phyloP scores from a whole-genome alignment of 2,329 filamentous ascomycete genomes.

The Aspergillus thermomutatus region DNA sequence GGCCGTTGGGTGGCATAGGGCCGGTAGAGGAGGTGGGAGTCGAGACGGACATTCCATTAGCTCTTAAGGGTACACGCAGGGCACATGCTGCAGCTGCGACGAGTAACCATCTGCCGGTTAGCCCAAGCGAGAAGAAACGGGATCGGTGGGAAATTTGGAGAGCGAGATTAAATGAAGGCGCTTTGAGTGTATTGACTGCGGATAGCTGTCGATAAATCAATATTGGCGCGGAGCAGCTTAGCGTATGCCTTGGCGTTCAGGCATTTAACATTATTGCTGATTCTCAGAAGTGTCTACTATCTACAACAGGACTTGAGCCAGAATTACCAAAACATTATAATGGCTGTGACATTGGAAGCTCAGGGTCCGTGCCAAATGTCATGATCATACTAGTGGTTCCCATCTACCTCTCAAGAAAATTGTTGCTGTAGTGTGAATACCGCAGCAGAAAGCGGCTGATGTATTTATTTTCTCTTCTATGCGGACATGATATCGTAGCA shows the following conservation, averaged over 20 bases:
- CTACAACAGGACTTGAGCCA: background rate
- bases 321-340: background rate
- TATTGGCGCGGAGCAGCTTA: background rate
- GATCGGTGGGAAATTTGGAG: background rate
- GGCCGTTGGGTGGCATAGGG: constrained; percentile 39
- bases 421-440: background rate
- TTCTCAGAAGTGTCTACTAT: background rate
- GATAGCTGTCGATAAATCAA: background rate
- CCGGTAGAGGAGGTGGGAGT: constrained; percentile 28
- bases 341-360: background rate
- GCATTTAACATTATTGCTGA: background rate
- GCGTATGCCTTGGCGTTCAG: background rate
- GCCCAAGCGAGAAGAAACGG: background rate
- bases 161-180: background rate
- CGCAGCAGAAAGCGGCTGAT: background rate
- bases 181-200: background rate
- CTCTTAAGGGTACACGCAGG: constrained; percentile 19
- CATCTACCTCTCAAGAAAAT: background rate
- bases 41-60: constrained; percentile 36
- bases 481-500: constrained; percentile 23
- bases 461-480: constrained; percentile 8
- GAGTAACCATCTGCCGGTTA: constrained; percentile 5
- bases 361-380: background rate
- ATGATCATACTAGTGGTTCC: background rate
- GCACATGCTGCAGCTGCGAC: constrained; percentile 18